These are phyloP conservation scores for Leucaena leucocephala DNA, from an alignment of 306 rosid genomes.

Conservation along the genomic window DNA sequence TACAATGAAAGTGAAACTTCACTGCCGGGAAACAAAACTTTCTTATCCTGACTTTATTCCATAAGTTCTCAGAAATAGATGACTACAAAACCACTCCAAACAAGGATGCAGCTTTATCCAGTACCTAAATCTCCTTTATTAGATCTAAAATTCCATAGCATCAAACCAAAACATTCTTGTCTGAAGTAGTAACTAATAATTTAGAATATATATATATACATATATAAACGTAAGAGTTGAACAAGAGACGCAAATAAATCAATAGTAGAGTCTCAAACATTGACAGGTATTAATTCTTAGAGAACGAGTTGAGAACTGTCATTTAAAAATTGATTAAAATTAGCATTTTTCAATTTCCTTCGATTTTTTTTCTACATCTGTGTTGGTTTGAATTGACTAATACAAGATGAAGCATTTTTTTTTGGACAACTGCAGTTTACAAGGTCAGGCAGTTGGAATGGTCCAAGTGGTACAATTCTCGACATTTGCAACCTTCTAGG, in stretches of 20 bases:
- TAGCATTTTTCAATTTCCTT: no score
- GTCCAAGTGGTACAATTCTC: background rate
- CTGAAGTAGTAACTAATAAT: conserved; percentile 2
- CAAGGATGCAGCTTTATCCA: conserved; percentile 57
- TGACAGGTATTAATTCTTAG: conserved; percentile 59
- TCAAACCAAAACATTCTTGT: background rate
- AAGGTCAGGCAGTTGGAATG: no score
- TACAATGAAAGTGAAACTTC: conserved; percentile 76
- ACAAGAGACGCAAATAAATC: conserved; percentile 1
- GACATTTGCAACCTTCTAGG: conserved; percentile 22
- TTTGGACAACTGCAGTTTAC: no score
- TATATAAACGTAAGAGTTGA: no score
- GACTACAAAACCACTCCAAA: conserved; percentile 53
- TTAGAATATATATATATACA: no score
- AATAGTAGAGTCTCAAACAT: conserved; percentile 80
- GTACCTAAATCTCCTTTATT: conserved; percentile 12
- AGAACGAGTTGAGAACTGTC: conserved; percentile 22
- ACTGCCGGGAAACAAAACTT: conserved; percentile 64
- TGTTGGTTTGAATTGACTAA: no score
- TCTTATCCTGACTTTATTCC: conserved; percentile 53
- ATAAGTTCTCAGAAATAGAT: conserved; percentile 73
- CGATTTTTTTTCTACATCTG: no score
- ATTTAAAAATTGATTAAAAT: no score
- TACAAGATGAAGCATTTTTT: no score
- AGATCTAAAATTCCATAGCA: conserved; percentile 1